Base-by-base conservation (phyloP, 2,329 filamentous ascomycete species). In the Colletotrichum sp. region DNA sequence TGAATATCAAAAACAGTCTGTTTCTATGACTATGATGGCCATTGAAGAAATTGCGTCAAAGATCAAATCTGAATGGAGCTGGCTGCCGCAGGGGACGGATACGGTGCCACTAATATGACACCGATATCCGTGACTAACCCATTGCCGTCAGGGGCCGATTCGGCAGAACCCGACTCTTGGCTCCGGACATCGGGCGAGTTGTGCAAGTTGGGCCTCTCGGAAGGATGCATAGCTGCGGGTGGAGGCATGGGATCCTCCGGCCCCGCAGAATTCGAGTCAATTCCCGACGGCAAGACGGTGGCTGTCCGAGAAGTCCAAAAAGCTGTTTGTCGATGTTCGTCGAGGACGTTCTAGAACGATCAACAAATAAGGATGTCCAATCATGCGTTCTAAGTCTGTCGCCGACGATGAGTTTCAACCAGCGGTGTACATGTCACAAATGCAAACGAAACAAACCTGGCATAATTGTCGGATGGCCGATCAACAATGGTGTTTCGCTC, bases 121-220 rank as follows among this genome's bases (percentile, higher is more conserved):
- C 69, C 39, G 63, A 68, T 39, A 67, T 68, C 69, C 69, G 62
- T 72, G 55, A 36, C 71, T 69, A 64, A 64, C 21, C 36, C 32
- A 36, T 39, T n/a, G n/a, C 62, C 52, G 44, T 6, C 26, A 65
- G 67, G 60, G 69, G 72, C 72, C 69, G 72, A 75, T 57, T 65
- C 62, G 59, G 59, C 59, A 62, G n/a, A 30, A 21, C 59, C 59
- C 59, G 36, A 71, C 6, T 63, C 68, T 57, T 71, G 15, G 62
- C 52, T 71, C 72, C 68, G 72, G 68, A n/a, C 68, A 66, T 75
- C 72, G 72, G 72, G 60, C 18, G 49, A 34, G 24, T 21, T 65
- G 68, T 12, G 32, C 18, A 52, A 34, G 24, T 21, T 65, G 68
- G 12, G 44, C 68, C 44, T 70, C 24, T 65, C 44, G 67, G 67